Conservation (phyloP, 495 filamentous ascomycete species). For the Daldinia decipiens region DNA sequence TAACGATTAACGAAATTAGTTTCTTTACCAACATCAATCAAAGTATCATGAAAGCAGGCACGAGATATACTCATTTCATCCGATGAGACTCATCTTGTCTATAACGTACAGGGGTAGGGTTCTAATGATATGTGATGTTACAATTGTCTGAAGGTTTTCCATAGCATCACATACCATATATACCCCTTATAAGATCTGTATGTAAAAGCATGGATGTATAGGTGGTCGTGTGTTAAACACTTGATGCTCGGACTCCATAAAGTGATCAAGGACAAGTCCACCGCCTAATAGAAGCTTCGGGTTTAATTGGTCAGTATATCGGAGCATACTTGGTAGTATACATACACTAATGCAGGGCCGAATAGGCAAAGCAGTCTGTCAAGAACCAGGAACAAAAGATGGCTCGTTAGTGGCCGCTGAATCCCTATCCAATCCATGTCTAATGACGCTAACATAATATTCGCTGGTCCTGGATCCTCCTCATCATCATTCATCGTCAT, state of each 20-base stretch:
- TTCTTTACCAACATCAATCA: background rate
- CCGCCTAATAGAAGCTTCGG: no score
- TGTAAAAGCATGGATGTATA: background rate
- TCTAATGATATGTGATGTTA: background rate
- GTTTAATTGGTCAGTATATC: background rate
- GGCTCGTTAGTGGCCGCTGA: background rate
- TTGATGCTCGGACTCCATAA: no score
- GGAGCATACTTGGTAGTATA: background rate
- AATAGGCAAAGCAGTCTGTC: background rate
- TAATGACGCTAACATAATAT: conserved; percentile 26
- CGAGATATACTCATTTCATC: background rate
- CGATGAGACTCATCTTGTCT: background rate
- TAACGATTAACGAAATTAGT: background rate
- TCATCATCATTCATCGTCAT: background rate
- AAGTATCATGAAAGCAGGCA: background rate
- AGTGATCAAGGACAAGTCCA: no score
- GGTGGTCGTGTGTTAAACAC: background rate
- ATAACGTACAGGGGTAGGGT: background rate
- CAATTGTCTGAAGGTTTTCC: background rate
- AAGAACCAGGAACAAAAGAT: conserved; percentile 1
- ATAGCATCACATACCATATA: background rate
- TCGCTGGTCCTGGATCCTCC: background rate
- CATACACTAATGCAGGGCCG: background rate
- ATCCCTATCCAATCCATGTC: conserved; percentile 11
- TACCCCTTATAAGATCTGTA: background rate